Conservation (phyloP, 2,329 filamentous ascomycete species). For the Penicillium sp. region DNA sequence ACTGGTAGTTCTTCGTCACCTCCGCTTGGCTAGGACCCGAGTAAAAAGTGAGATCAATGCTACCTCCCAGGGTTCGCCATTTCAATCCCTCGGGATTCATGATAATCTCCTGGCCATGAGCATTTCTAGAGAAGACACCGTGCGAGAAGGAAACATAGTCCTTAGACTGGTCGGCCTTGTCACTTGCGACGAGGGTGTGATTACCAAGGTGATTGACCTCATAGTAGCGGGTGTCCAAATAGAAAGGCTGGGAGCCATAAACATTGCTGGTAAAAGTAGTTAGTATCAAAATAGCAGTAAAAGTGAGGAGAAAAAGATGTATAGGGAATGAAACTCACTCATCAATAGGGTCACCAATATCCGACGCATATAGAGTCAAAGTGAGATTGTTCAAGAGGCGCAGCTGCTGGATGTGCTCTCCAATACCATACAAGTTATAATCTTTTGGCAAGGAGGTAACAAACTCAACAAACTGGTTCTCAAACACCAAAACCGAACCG, state of each 20-base stretch:
- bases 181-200: constrained; percentile 54
- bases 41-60: constrained; percentile 77
- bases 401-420: constrained; percentile 70
- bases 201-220: constrained; percentile 53
- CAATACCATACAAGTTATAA: constrained; percentile 74
- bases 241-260: constrained; percentile 76
- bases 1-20: constrained; percentile 70
- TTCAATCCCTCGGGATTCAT: constrained; percentile 65
- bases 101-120: constrained; percentile 72
- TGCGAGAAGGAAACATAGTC: constrained; percentile 69
- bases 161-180: constrained; percentile 53
- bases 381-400: constrained; percentile 72
- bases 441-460: constrained; percentile 64
- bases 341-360: constrained; percentile 60
- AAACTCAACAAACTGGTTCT: constrained; percentile 77
- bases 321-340: constrained; percentile 27
- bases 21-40: constrained; percentile 68
- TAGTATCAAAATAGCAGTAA: not conserved
- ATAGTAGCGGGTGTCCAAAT: constrained; percentile 76
- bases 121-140: constrained; percentile 74
- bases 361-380: constrained; percentile 66
- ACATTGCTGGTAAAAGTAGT: constrained; percentile 53
- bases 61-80: constrained; percentile 73
- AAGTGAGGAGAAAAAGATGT: not conserved
- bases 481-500: constrained; percentile 66